These are phyloP conservation scores for Daldinia caldariorum DNA, from an alignment of 495 filamentous ascomycete genomes.

Conservation along the genomic window DNA sequence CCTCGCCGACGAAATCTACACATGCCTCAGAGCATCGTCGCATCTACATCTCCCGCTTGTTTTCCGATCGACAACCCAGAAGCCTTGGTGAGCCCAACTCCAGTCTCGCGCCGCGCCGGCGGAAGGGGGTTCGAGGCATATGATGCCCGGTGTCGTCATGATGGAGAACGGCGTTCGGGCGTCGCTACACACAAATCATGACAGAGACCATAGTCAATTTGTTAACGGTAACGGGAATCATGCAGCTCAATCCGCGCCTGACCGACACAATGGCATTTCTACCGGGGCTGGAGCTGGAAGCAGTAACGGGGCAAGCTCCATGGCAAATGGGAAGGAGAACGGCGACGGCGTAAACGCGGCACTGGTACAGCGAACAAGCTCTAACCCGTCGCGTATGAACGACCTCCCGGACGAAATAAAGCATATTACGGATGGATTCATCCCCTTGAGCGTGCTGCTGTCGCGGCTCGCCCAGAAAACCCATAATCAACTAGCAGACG, in stretches of 20 bases:
- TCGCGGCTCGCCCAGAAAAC: slow-evolving; percentile 82
- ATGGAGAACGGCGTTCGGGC: slow-evolving; percentile 63
- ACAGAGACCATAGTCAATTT: slow-evolving; percentile 58
- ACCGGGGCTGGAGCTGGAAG: slow-evolving; percentile 21
- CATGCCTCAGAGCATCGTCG: slow-evolving; percentile 39
- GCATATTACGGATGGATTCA: slow-evolving; percentile 80
- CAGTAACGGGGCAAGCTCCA: slow-evolving; percentile 28
- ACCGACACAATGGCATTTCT: slow-evolving; percentile 35
- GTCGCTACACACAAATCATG: slow-evolving; percentile 60
- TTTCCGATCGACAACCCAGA: slow-evolving; percentile 27
- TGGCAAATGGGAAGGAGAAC: slow-evolving; percentile 44
- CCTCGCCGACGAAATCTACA: slow-evolving; percentile 16
- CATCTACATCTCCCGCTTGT: slow-evolving; percentile 25
- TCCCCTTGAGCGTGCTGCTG: slow-evolving; percentile 74
- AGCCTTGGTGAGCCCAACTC: slow-evolving; percentile 39
- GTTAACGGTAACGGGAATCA: slow-evolving; percentile 47
- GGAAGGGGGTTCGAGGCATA: slow-evolving; percentile 49
- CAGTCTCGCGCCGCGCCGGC: slow-evolving; percentile 48
- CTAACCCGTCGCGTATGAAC: slow-evolving; percentile 50
- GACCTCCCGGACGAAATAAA: slow-evolving; percentile 76
- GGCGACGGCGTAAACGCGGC: slow-evolving; percentile 34
- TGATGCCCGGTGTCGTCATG: slow-evolving; percentile 57
- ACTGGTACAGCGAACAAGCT: slow-evolving; percentile 17
- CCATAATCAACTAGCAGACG: slow-evolving; percentile 75
- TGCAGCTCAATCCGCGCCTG: slow-evolving; percentile 25